Base-by-base conservation (phyloP, 2,329 filamentous ascomycete species). In the Ilyonectria mors-panacis region DNA sequence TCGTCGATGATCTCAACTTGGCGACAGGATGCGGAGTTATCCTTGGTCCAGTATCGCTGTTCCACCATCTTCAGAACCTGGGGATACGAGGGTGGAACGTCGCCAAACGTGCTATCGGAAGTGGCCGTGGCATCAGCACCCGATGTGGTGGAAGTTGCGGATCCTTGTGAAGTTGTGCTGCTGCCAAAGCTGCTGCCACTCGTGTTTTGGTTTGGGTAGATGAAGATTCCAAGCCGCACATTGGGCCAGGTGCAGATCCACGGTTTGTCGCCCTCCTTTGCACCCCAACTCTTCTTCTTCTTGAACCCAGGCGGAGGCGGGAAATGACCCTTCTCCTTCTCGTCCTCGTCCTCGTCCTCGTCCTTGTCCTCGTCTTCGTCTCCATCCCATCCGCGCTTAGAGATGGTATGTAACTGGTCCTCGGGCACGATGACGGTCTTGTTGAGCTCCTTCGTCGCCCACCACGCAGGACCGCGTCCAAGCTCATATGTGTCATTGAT, bases 221-320 rank as follows among this genome's bases (percentile, higher is more conserved):
- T 86, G 70, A 89, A 88, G 4, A 89, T 77, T 58, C 90, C 87
- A 6, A 90, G 79, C 3, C 83, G 80, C 1, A 87, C 89, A 30
- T 84, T 81, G 2, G 87, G 85, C 88, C 88, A 90, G 2, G 81
- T 85, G 74, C 88, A 90, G 23, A 90, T 82, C 88, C 88, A 90
- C 1, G 86, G 85, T 64, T 80, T 85, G 53, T 89, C 87, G 12
- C 87, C 88, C 0, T 77, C 76, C 65, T 82, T 75, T 1, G 81
- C 81, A 12, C 77, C 76, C 3, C 21, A 53, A 30, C 23, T 73
- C 6, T 66, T 72, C 35, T 71, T 68, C 56, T 56, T 73, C 58
- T 70, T 72, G 19, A 70, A 75, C 6, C 66, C 73, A 15, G 72
- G 60, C 1, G 81, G 81, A 15, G 72, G 68, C 23, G 71, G 55